Evolutionary conservation across 768 basidiomycete genomes (phyloP).

Genomic region (Leucocoprinus birnbaumii): DNA sequence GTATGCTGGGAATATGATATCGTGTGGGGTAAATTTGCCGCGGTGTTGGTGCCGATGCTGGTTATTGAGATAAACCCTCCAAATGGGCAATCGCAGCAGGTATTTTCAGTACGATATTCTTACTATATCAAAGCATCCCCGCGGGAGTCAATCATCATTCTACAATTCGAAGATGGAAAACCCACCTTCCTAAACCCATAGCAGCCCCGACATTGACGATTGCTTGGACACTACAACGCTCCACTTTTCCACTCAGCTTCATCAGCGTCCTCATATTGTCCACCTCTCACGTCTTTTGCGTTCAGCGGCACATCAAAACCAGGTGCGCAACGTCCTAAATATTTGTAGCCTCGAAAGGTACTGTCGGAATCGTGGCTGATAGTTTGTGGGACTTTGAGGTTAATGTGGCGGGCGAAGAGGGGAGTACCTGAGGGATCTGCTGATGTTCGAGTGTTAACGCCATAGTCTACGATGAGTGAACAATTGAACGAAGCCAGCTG

Average conservation of each 20-base stretch:
- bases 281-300: conserved; percentile 65
- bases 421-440: conserved; percentile 59
- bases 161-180: background rate
- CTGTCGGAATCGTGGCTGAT: conserved; percentile 64
- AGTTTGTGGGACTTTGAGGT: conserved; percentile 48
- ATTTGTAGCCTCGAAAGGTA: conserved; percentile 72
- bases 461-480: conserved; percentile 48
- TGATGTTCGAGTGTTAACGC: conserved; percentile 60
- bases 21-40: background rate
- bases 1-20: conserved; percentile 2
- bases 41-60: too few relatives aligned
- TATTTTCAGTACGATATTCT: conserved; percentile 64
- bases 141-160: too few relatives aligned
- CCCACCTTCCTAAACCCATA: conserved; percentile 58
- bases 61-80: conserved; percentile 40
- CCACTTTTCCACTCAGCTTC: conserved; percentile 34
- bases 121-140: conserved; percentile 38
- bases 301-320: conserved; percentile 70
- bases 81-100: conserved; percentile 68
- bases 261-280: conserved; percentile 43
- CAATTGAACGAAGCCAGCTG: background rate
- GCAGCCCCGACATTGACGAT: conserved; percentile 54
- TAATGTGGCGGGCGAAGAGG: conserved; percentile 25
- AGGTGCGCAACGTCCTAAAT: conserved; percentile 76
- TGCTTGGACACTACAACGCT: conserved; percentile 65